phyloP scores from a whole-genome alignment of 257 asterid species.

The Penstemon newberryi region DNA sequence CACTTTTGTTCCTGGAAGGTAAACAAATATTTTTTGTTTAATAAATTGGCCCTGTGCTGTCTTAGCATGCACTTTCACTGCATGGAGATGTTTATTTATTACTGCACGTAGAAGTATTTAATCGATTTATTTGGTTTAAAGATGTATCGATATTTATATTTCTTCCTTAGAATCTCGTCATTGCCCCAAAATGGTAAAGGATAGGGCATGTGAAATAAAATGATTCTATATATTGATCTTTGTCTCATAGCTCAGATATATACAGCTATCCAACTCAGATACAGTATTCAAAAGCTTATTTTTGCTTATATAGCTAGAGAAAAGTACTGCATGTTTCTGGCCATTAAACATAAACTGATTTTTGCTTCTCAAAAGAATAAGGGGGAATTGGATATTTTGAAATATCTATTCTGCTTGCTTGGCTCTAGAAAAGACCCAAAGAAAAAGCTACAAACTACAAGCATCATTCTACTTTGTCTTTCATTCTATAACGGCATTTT shows the following conservation, averaged over 20 bases:
- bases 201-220: no score
- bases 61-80: background rate
- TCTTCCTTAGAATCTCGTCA: background rate
- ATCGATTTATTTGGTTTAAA: conserved; percentile 3
- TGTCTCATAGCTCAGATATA: background rate
- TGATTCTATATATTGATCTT: no score
- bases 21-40: conserved; percentile 20
- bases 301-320: background rate
- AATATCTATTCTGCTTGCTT: background rate
- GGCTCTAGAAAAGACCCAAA: background rate
- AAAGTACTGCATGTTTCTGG: background rate
- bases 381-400: background rate
- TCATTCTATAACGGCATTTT: background rate
- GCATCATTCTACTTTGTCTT: background rate
- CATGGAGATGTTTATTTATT: background rate
- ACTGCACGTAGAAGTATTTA: no score
- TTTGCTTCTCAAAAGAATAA: background rate
- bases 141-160: conserved; percentile 2
- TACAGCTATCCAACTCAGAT: background rate
- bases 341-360: background rate
- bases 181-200: background rate
- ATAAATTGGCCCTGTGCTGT: conserved; percentile 2
- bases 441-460: background rate
- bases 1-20: conserved; percentile 97
- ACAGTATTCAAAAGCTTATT: background rate